phyloP scores from a whole-genome alignment of 2,329 filamentous ascomycete genomes.

The Dactylellina drechsleri region DNA sequence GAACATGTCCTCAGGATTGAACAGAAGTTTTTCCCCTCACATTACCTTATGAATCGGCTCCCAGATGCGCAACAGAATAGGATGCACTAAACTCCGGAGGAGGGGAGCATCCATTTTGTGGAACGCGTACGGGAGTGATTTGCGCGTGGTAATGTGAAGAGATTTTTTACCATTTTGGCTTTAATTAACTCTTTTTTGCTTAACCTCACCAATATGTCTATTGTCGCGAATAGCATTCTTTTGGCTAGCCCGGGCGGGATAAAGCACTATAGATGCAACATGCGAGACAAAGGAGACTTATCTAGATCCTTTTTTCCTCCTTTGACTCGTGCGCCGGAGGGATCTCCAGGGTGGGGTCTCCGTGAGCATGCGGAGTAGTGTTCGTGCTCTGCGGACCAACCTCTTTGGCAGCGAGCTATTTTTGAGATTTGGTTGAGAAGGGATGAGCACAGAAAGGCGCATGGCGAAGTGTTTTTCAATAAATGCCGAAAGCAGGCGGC shows the following conservation, averaged over 20 bases:
- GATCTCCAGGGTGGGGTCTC: constrained; percentile 22
- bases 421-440: constrained; percentile 21
- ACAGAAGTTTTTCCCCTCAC: constrained; percentile 24
- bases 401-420: constrained; percentile 18
- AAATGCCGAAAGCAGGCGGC: constrained; percentile 50
- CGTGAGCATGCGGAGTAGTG: constrained; percentile 28
- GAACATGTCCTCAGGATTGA: constrained; percentile 25
- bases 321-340: constrained; percentile 3
- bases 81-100: constrained; percentile 30
- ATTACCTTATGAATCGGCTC: not conserved
- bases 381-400: constrained; percentile 41
- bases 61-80: not conserved
- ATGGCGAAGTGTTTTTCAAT: constrained; percentile 31
- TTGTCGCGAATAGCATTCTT: constrained; percentile 12
- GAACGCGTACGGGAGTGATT: constrained; percentile 42
- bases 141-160: constrained; percentile 52
- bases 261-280: constrained; percentile 18
- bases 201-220: not conserved
- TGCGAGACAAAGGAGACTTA: constrained; percentile 26
- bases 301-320: constrained; percentile 28
- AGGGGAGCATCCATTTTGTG: constrained; percentile 16
- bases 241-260: not conserved
- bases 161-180: constrained; percentile 1
- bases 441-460: constrained; percentile 32
- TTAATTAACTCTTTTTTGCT: not conserved